Evolutionary conservation across 768 basidiomycete genomes (phyloP), one percentile per base, ranked within the genome.

Genomic region (Asterophora parasitica): DNA sequence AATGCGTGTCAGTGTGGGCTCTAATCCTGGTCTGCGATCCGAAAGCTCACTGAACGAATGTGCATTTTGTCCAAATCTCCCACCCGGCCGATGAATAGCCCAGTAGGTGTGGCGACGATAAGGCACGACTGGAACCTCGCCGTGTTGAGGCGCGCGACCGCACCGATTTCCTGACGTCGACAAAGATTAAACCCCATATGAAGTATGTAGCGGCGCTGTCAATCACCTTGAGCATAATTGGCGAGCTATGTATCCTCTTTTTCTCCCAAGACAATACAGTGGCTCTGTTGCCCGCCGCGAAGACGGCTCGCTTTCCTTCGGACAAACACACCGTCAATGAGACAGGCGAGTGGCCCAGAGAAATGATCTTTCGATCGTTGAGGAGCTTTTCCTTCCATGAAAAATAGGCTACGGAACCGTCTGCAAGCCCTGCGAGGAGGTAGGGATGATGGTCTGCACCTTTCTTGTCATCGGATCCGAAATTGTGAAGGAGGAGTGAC

Each of bases 21-120:
- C 42, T 46, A 7, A 27, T 42, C 11, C 54, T 37, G 12, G 36
- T 11, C 15, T 13, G 20, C 13, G 11, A 30, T 17, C 6, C 7
- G 13, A 38, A 33, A 27, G 52, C 77, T 53, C 61, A 90, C 90
- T 30, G 88, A 78, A 47, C 83, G 81, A 38, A 94, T 81, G 56
- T 94, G 87, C 62, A 92, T 73, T 62, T 88, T 88, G 53, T 88
- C 80, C 9, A 91, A 69, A 50, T 85, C 77, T 27, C 71, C 67
- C 10, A 91, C 75, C 4, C 68, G 68, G 7, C 91, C 92, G 37
- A 95, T 78, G 40, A 77, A 65, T 12, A 93, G 63, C 0, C 74
- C 68, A 4, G 70, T 69, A 0, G 73, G 60, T 3, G 78, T 75
- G 8, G 79, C 79, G 35, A 92, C 61, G 16, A 87, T 57, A n/a